These are phyloP conservation scores for Yamadazyma oceani DNA, from an alignment of 1,139 yeast species.

Conservation along the genomic window DNA sequence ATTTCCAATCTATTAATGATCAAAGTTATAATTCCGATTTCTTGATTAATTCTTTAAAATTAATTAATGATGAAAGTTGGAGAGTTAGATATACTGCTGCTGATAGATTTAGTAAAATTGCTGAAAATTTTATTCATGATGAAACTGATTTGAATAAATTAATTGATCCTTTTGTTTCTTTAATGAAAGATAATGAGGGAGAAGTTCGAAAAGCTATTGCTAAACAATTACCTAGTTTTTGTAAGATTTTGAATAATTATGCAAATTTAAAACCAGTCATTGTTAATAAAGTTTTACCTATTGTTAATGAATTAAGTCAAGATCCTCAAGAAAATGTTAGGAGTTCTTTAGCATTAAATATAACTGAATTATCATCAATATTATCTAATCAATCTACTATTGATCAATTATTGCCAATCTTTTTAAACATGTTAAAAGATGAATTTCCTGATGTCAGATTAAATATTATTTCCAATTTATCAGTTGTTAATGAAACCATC, in stretches of 20 bases:
- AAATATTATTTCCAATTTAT: constrained; percentile 88
- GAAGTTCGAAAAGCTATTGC: constrained; percentile 96
- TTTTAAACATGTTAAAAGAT: constrained; percentile 91
- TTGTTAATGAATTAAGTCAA: constrained; percentile 77
- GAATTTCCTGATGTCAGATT: constrained; percentile 96
- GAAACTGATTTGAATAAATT: constrained; percentile 54
- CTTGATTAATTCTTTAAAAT: constrained; percentile 55
- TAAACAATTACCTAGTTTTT: constrained; percentile 84
- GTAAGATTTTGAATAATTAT: constrained; percentile 49
- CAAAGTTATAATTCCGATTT: constrained; percentile 60
- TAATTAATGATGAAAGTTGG: constrained; percentile 93
- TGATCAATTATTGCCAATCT: constrained; percentile 80
- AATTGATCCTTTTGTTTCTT: constrained; percentile 67
- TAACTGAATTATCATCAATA: constrained; percentile 84
- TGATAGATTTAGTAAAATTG: constrained; percentile 78
- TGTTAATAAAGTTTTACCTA: constrained; percentile 74
- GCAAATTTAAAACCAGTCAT: constrained; percentile 52
- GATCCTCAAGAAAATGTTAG: constrained; percentile 94
- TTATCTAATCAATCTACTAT: constrained; percentile 84
- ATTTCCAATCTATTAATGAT: constrained; percentile 59
- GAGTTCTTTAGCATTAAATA: constrained; percentile 85
- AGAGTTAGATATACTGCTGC: constrained; percentile 98
- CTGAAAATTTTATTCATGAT: constrained; percentile 59
- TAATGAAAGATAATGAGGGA: constrained; percentile 92
- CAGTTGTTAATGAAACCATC: constrained; percentile 89